These are phyloP conservation scores for Parastagonospora nodorum DNA, from an alignment of 2,329 filamentous ascomycete genomes.

Conservation along the genomic window DNA sequence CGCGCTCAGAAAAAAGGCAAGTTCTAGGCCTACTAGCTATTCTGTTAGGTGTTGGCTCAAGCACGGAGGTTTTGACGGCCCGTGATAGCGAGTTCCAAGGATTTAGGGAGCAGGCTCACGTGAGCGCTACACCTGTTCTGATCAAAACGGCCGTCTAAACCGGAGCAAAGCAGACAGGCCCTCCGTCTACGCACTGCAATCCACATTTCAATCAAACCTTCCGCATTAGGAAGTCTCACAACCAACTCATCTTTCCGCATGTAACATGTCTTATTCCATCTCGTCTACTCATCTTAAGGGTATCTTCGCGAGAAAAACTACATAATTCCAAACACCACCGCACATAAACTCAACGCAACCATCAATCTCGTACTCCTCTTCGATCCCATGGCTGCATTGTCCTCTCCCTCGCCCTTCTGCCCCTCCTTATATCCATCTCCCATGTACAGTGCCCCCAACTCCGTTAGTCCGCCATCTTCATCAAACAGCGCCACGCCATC, in stretches of 20 bases:
- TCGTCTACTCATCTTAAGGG: not conserved
- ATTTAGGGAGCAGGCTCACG: too few species aligned
- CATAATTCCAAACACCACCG: slow-evolving; percentile 3
- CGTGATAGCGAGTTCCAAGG: too few species aligned
- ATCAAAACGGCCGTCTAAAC: too few species aligned
- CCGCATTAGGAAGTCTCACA: not conserved
- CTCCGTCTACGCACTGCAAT: too few species aligned
- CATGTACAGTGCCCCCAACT: slow-evolving; percentile 41
- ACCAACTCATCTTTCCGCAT: not conserved
- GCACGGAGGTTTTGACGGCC: too few species aligned
- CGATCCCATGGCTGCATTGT: slow-evolving; percentile 14
- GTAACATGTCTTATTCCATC: too few species aligned
- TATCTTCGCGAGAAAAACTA: slow-evolving; percentile 5
- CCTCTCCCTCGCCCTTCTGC: slow-evolving; percentile 36
- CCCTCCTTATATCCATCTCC: slow-evolving; percentile 35
- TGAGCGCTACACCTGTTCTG: too few species aligned
- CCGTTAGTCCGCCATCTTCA: slow-evolving; percentile 36
- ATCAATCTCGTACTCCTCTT: slow-evolving; percentile 14
- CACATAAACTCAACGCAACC: slow-evolving; percentile 5
- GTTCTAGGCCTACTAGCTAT: too few species aligned
- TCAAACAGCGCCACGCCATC: slow-evolving; percentile 42
- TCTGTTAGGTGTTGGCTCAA: too few species aligned
- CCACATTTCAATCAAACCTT: too few species aligned
- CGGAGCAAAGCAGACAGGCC: too few species aligned
- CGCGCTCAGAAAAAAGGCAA: too few species aligned